phyloP scores from a whole-genome alignment of 305 asterid genomes.

The Solanum hybrid region DNA sequence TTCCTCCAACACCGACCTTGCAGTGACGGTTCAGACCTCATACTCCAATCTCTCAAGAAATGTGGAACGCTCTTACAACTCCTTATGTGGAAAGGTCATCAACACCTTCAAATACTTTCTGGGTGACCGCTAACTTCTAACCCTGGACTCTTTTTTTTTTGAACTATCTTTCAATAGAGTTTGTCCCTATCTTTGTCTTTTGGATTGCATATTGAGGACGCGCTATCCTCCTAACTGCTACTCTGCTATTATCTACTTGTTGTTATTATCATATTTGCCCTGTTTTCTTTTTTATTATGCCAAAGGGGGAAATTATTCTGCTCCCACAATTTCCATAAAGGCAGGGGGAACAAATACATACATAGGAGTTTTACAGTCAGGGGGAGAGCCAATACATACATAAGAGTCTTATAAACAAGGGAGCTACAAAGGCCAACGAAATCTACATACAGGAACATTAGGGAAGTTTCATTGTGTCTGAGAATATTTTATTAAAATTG shows the following conservation, averaged over 20 bases:
- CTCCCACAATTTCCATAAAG: neutral
- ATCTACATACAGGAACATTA: neutral
- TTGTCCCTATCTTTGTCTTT: neutral
- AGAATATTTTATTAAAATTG: neutral
- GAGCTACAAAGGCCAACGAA: neutral
- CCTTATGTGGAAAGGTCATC: neutral
- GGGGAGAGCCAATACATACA: neutral
- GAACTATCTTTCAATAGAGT: neutral
- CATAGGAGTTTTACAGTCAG: neutral
- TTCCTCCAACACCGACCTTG: neutral
- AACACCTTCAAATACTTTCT: neutral
- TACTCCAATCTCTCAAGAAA: neutral
- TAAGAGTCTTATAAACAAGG: neutral
- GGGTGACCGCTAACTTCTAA: neutral
- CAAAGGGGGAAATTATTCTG: neutral
- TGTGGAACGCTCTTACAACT: neutral
- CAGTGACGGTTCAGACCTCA: neutral
- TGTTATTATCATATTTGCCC: neutral
- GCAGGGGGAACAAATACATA: neutral
- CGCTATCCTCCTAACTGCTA: neutral
- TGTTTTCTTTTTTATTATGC: neutral
- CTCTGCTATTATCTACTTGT: neutral
- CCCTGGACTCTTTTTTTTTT: neutral
- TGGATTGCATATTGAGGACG: neutral
- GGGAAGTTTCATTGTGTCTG: neutral